Evolutionary conservation across 768 basidiomycete genomes (phyloP).

Genomic region (Collybia mongolica): DNA sequence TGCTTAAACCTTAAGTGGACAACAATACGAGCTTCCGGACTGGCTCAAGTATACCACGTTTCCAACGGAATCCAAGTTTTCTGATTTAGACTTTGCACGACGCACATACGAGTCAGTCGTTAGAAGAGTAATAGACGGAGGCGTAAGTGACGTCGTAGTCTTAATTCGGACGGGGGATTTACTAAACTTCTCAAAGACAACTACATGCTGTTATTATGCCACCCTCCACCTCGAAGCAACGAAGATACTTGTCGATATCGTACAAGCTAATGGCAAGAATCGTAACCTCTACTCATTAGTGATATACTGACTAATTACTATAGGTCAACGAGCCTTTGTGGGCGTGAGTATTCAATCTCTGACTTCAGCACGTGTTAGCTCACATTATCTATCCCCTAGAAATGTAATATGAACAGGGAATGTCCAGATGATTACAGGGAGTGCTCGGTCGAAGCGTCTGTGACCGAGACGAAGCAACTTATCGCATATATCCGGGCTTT

Average conservation of each 20-base stretch:
- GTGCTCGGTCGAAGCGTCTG: conserved; percentile 53
- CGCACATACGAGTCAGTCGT: conserved; percentile 72
- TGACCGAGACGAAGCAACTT: conserved; percentile 59
- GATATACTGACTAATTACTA: not conserved
- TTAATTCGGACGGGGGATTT: conserved; percentile 1
- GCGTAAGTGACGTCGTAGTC: conserved; percentile 49
- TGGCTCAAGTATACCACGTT: conserved; percentile 89
- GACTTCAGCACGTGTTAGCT: conserved; percentile 2
- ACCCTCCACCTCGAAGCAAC: conserved; percentile 80
- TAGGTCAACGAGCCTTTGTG: conserved; percentile 82
- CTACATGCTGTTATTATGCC: conserved; percentile 91
- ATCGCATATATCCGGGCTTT: conserved; percentile 70
- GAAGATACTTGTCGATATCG: conserved; percentile 76
- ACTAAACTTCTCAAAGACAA: conserved; percentile 57
- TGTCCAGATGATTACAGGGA: conserved; percentile 71
- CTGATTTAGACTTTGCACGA: conserved; percentile 66
- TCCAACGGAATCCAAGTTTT: conserved; percentile 80
- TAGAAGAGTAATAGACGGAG: conserved; percentile 63
- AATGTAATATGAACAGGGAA: conserved; percentile 90
- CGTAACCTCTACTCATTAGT: not conserved
- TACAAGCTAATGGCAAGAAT: conserved; percentile 54
- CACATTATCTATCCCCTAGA: conserved; percentile 35
- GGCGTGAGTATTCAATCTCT: conserved; percentile 53
- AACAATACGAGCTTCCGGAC: conserved; percentile 83
- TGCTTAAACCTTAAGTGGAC: conserved; percentile 50